Evolutionary conservation across 2,329 filamentous ascomycete genomes (phyloP).

Genomic region (Claviceps africana): DNA sequence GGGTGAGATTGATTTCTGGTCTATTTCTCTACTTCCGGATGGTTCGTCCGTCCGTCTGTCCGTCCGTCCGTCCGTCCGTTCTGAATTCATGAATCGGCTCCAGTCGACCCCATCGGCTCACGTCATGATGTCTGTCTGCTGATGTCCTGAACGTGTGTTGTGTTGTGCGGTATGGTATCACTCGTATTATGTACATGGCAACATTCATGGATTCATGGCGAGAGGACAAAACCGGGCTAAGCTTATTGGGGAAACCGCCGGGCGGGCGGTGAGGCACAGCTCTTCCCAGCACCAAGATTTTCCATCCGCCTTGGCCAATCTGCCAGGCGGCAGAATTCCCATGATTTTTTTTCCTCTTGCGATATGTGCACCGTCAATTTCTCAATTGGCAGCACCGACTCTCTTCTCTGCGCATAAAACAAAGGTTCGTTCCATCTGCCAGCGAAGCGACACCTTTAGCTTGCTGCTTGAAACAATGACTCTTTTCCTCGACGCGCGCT

Average conservation of each 20-base stretch:
- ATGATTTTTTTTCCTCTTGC: slow-evolving; percentile 2
- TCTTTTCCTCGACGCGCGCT: neutral
- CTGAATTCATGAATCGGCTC: neutral
- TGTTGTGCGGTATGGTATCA: too few relatives aligned
- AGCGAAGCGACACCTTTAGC: neutral
- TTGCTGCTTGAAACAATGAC: neutral
- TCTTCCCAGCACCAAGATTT: neutral
- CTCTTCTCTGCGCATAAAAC: neutral
- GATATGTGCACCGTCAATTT: neutral
- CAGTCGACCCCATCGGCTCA: neutral
- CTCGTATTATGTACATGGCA: too few relatives aligned
- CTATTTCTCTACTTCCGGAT: too few relatives aligned
- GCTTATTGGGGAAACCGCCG: neutral
- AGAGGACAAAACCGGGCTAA: neutral
- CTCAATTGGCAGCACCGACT: neutral
- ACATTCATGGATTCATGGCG: neutral
- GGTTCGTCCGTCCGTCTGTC: too few relatives aligned
- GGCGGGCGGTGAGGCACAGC: slow-evolving; percentile 5
- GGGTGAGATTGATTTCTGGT: neutral
- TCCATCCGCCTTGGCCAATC: neutral
- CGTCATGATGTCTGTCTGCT: neutral
- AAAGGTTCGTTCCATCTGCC: neutral
- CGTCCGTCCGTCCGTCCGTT: too few relatives aligned
- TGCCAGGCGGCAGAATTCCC: slow-evolving; percentile 5
- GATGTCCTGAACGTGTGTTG: neutral